Percentiles rank a stretch among this genome's conserved stretches.
phyloP scores from a whole-genome alignment of 441 rosid species.

The Erysimum cheiri region DNA sequence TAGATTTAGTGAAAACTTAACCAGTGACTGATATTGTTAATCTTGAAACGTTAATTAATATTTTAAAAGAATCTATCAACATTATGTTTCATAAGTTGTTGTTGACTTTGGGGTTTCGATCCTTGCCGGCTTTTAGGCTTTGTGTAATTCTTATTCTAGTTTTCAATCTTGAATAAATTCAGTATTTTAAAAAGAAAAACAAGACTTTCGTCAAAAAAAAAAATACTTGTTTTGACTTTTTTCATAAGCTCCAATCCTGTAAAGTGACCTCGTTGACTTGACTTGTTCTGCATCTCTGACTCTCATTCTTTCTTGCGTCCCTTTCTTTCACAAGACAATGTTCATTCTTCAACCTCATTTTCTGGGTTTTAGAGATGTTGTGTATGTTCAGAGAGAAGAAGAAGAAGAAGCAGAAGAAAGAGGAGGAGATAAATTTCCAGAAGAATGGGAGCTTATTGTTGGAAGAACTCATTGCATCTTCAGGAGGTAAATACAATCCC shows the following conservation, averaged over 20 bases:
- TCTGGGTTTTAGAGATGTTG: constrained; percentile 21
- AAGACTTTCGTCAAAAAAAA: no score
- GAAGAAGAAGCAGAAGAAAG: constrained; percentile 11
- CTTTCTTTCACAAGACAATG: constrained; percentile 13
- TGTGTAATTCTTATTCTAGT: no score
- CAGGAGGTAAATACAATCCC: constrained; percentile 47
- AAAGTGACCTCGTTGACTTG: constrained; percentile 29
- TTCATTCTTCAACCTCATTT: background rate
- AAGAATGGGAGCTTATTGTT: constrained; percentile 43
- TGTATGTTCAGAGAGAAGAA: constrained; percentile 5
- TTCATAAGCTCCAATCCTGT: background rate
- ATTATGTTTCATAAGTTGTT: background rate
- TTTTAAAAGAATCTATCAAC: background rate
- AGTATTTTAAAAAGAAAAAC: no score
- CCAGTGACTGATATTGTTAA: background rate
- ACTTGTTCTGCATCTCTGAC: constrained; percentile 1
- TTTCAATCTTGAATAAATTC: no score
- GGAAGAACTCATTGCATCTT: constrained; percentile 48
- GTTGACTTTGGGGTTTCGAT: no score
- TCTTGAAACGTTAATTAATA: background rate
- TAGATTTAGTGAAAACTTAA: background rate
- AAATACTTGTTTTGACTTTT: background rate
- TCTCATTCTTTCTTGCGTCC: background rate
- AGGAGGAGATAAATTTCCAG: constrained; percentile 22
- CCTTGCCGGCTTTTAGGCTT: no score